Evolutionary conservation across 495 filamentous ascomycete genomes (phyloP), one percentile per base, ranked within the genome.

Genomic region (Tuber magnatum): DNA sequence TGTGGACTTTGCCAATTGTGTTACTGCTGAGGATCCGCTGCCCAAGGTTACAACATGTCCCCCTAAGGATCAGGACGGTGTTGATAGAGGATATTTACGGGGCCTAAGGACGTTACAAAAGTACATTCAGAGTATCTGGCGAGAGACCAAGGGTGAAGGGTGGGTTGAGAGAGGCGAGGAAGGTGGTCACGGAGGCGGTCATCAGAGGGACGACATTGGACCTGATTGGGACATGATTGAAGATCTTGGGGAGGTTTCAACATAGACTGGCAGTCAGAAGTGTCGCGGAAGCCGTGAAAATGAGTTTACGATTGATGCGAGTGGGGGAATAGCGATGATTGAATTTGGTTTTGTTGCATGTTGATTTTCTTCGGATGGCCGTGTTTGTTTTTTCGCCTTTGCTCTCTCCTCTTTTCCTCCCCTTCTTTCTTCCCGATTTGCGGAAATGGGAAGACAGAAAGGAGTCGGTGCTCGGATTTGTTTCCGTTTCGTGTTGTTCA

Each of bases 1-100:
- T 82, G 94, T 97, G 68, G 95, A 99, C 83, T 99, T 99, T 86
- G 95, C 95, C 40, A 99, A 99, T 82, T 97, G 94, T 78, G 91
- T 98, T 12, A 97, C 93, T 16, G 91, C 92, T 6, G 93, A 94
- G 72, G 93, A 97, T 80, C 84, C 86, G 43, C 75, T 89, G 28
- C 84, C 89, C 38, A 83, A 89, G 10, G 85, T 87, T 73, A 88
- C 89, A 42, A 86, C 89, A 42, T 97, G 94, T 76, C 96, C 96
- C 28, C 95, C 96, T 39, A 86, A 90, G 72, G 87, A 94, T 83
- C 92, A 91, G 5, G 84, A 90, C 69, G 92, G 92, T 76, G 89
- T 97, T 44, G 95, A 99, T 80, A 87, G 89, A 35, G 95, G 95
- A 16, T 99, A 98, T 81, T 86, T 99, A 70, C 90, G 94, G 61